Percentiles rank a stretch among this genome's conserved stretches.
Conservation (phyloP, 108 stramenopile species). For the Skeletonema costatum region DNA sequence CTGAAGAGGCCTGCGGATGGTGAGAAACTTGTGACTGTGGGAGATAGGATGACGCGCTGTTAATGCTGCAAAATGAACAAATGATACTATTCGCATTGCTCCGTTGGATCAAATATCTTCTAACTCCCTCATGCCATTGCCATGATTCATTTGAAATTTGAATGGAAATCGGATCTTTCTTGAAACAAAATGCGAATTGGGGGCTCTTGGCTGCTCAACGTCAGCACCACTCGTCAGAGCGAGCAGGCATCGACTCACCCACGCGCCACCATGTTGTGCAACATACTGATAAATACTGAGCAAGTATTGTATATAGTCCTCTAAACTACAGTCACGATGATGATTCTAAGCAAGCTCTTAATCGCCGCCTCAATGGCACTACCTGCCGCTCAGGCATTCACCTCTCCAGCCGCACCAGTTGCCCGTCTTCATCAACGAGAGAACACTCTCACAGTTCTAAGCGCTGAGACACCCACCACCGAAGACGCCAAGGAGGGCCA, state of each 20-base stretch:
- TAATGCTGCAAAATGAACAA: not conserved
- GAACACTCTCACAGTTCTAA: not conserved
- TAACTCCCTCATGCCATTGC: too few species aligned
- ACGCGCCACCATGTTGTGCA: too few species aligned
- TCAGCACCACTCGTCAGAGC: too few species aligned
- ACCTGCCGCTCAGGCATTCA: not conserved
- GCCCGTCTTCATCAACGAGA: not conserved
- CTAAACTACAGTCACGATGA: not conserved
- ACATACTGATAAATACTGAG: too few species aligned
- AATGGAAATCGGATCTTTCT: too few species aligned
- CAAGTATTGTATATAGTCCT: too few species aligned
- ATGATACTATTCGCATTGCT: not conserved
- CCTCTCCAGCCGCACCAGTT: not conserved
- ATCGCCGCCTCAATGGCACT: not conserved
- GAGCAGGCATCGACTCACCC: too few species aligned
- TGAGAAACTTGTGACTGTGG: not conserved
- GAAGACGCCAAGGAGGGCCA: not conserved
- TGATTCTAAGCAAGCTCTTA: not conserved
- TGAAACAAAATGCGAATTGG: too few species aligned
- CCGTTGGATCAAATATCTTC: not conserved
- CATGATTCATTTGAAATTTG: too few species aligned
- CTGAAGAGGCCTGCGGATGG: not conserved
- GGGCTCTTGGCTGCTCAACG: too few species aligned
- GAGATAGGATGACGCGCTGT: not conserved
- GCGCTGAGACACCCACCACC: not conserved